Conservation (phyloP, 2,329 filamentous ascomycete genomes). For the Diaporthe citrichinensis region DNA sequence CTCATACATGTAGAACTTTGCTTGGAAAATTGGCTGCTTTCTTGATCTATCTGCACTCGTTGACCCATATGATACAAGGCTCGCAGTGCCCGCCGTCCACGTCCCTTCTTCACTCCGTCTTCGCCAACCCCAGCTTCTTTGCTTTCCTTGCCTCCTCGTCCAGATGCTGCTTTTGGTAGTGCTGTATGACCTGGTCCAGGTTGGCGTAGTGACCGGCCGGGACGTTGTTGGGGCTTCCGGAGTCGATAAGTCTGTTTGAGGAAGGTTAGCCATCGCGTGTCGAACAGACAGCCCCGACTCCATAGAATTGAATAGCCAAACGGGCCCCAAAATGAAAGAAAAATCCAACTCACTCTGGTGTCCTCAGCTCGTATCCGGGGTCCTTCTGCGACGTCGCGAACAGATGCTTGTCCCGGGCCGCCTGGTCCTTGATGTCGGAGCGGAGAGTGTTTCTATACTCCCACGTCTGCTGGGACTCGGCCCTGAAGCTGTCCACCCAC, state of each 20-base stretch:
- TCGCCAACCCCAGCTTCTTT: constrained; percentile 59
- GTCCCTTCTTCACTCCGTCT: constrained; percentile 47
- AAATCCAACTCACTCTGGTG: constrained; percentile 66
- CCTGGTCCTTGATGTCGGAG: constrained; percentile 67
- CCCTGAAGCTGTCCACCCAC: constrained; percentile 60
- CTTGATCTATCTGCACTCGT: constrained; percentile 12
- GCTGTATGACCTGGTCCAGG: constrained; percentile 69
- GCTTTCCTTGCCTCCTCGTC: constrained; percentile 70
- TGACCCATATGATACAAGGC: constrained; percentile 25
- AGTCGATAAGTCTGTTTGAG: constrained; percentile 61
- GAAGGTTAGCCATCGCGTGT: not conserved
- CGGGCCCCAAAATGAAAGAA: not conserved
- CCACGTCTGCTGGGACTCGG: constrained; percentile 64
- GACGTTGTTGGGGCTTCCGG: constrained; percentile 66
- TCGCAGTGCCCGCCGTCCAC: not conserved
- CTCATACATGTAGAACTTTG: not conserved
- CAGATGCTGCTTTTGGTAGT: constrained; percentile 68
- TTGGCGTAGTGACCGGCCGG: constrained; percentile 68
- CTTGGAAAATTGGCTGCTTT: not conserved
- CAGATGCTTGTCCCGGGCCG: constrained; percentile 70
- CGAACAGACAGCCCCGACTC: not conserved
- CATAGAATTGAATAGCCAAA: too few species aligned
- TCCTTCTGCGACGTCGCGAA: constrained; percentile 62
- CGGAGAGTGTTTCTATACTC: constrained; percentile 67
- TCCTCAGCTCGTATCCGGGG: constrained; percentile 66